Base-by-base conservation (phyloP, 2,329 filamentous ascomycete genomes). In the Sphaerulina musiva region DNA sequence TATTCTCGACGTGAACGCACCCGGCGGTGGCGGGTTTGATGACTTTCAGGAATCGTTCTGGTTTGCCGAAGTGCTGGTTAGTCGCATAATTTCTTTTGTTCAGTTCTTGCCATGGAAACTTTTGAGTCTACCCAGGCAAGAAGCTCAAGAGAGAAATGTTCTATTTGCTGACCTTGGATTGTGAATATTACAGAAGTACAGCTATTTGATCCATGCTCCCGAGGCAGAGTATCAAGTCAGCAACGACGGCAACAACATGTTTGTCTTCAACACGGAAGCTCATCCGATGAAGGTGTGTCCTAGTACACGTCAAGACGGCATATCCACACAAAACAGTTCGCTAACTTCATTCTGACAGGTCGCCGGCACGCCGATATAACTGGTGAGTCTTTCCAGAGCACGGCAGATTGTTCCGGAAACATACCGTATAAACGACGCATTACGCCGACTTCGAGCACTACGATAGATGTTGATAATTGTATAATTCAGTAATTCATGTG, bases 11-110 rank as follows among this genome's bases (percentile, higher is more conserved):
- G 51, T 60, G 26, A 56, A 55, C 46, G 45, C 50, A 12, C 43
- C 47, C 20, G 40, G 26, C 6, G 58, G 55, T 10, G 54, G 86
- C 1, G 70, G 72, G 0, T 82, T 78, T 55, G 70, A 71, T 42
- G 81, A 95, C 69, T 84, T 85, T 68, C 86, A 92, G 76, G 88
- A 95, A 73, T 91, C 86, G 64, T 95, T 95, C 73, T 84, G 87
- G 75, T 89, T 95, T 69, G 89, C 89, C 0, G 89, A 95, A 74
- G 86, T 90, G 58, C 68, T 95, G 26, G 26, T 29, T 7, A 29
- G 26, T 29, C 26, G 6, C 5, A 4, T 26, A 26, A 4, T 29
- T 6, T 29, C 26, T 29, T 29, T 29, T 6, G 1, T 7, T 6
- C 26, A 29, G 26, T 29, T 29, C 5, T 29, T 7, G 26, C 26